Evolutionary conservation across 1,139 yeast species (phyloP).

Genomic region (Debaryomyces robertsiae): DNA sequence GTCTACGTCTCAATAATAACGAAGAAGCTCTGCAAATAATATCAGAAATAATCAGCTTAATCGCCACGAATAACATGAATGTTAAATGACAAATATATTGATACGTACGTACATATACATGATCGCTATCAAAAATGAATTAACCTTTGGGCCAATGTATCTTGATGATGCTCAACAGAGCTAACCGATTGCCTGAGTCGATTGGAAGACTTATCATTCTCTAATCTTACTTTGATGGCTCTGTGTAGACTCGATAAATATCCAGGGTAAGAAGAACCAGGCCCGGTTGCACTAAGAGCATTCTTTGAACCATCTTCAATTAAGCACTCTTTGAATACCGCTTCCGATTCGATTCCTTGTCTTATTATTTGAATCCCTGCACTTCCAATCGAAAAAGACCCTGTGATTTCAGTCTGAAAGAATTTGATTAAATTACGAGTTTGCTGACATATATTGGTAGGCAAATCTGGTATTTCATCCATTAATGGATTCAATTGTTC

Average conservation of each 20-base stretch:
- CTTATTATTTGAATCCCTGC: conserved; percentile 63
- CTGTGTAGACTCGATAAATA: conserved; percentile 64
- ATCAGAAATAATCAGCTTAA: conserved; percentile 10
- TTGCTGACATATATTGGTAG: conserved; percentile 69
- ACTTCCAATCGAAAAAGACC: conserved; percentile 30
- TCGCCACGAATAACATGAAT: too few relatives aligned
- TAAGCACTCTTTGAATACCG: conserved; percentile 58
- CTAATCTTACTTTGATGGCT: conserved; percentile 56
- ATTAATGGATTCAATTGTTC: conserved; percentile 51
- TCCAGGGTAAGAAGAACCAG: conserved; percentile 58
- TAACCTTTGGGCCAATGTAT: conserved; percentile 43
- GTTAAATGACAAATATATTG: too few relatives aligned
- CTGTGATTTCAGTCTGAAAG: conserved; percentile 47
- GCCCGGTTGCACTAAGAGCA: conserved; percentile 32
- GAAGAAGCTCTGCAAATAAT: conserved; percentile 21
- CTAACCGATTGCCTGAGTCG: conserved; percentile 34
- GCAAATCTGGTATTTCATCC: conserved; percentile 69
- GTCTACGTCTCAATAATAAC: conserved; percentile 18
- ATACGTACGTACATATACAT: background rate
- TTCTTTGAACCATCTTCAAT: conserved; percentile 65
- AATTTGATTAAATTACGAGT: conserved; percentile 61
- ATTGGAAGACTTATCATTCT: conserved; percentile 43
- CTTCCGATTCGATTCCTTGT: conserved; percentile 63
- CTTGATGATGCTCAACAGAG: conserved; percentile 30
- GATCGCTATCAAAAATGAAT: conserved; percentile 32